phyloP scores from a whole-genome alignment of 139 green algal genomes.

The Picochlorum sp. region DNA sequence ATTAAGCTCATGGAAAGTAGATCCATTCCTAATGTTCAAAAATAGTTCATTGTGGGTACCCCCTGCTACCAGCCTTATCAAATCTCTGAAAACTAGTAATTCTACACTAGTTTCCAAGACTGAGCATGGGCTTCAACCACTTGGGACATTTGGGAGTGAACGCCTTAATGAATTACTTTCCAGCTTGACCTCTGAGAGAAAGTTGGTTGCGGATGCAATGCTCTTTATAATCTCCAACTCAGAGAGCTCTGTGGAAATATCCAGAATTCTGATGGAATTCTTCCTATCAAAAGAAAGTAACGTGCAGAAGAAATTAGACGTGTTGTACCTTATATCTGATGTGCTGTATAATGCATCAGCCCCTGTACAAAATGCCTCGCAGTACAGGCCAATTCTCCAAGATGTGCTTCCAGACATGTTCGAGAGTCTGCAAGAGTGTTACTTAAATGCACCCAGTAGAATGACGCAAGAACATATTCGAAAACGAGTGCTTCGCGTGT shows the following conservation, averaged over 20 bases:
- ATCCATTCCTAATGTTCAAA: conserved; percentile 88
- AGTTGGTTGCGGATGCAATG: conserved; percentile 73
- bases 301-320: conserved; percentile 68
- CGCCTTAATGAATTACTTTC: conserved; percentile 84
- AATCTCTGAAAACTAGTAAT: conserved; percentile 29
- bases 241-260: conserved; percentile 60
- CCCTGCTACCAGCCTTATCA: conserved; percentile 32
- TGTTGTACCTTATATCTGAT: conserved; percentile 87
- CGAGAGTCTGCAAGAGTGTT: conserved; percentile 53
- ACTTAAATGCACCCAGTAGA: conserved; percentile 36
- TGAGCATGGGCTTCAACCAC: conserved; percentile 13
- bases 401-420: conserved; percentile 75
- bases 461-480: conserved; percentile 58
- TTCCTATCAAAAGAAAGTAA: conserved; percentile 81
- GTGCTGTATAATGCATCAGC: conserved; percentile 89
- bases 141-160: conserved; percentile 56
- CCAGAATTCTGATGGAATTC: conserved; percentile 71
- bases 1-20: conserved; percentile 70
- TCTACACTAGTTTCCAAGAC: conserved; percentile 25
- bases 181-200: conserved; percentile 56
- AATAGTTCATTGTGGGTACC: conserved; percentile 43
- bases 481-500: conserved; percentile 64
- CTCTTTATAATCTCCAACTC: conserved; percentile 86
- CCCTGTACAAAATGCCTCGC: conserved; percentile 77
- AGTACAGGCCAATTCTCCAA: conserved; percentile 69